Base-by-base conservation (phyloP, 2,329 filamentous ascomycete species). In the Trichoderma gracile region DNA sequence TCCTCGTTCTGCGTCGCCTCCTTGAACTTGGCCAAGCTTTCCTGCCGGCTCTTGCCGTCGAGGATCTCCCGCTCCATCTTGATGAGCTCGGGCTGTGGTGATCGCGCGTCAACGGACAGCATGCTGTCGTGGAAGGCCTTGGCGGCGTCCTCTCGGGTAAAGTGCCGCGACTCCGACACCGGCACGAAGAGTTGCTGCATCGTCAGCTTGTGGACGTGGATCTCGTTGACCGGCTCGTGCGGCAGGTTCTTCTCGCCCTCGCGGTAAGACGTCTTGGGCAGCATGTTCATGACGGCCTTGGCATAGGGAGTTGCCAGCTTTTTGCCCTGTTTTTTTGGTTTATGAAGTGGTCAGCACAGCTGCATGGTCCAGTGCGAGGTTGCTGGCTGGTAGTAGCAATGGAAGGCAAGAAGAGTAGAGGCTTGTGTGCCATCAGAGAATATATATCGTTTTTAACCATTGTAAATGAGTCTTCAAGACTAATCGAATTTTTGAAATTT, bases 381-480 rank as follows among this genome's bases (percentile, higher is more conserved):
- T 19, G n/a, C 38, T 19, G 9, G n/a, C 14, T 6, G 8, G n/a
- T 3, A 8, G 4, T 4, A 17, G 25, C 14, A 27, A 8, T 17
- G 15, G 12, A 8, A 14, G 19, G 33, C 14, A 46, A 33, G 8
- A 58, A 33, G 2, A 12, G 5, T n/a, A 25, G 46, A 30, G 25
- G 49, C 25, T 63, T 65, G 40, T 27, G 33, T 64, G 63, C 66
- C 66, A 63, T 72, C 73, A 73, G 71, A 62, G 67, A 65, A 67
- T 66, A 65, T 70, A 70, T 72, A 75, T 69, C 66, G 66, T 85
- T 84, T 89, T 82, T 94, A 94, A 97, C 91, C 92, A 95, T 88
- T 88, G 83, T 76, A 63, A 65, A 14, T 19, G 81, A 88, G 93
- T 98, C 93, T 97, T 97, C 84, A 96, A 97, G 94, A 98, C 94